These are phyloP conservation scores for Babesia bovis DNA, from an alignment of 169 alveolate genomes.

Conservation along the genomic window DNA sequence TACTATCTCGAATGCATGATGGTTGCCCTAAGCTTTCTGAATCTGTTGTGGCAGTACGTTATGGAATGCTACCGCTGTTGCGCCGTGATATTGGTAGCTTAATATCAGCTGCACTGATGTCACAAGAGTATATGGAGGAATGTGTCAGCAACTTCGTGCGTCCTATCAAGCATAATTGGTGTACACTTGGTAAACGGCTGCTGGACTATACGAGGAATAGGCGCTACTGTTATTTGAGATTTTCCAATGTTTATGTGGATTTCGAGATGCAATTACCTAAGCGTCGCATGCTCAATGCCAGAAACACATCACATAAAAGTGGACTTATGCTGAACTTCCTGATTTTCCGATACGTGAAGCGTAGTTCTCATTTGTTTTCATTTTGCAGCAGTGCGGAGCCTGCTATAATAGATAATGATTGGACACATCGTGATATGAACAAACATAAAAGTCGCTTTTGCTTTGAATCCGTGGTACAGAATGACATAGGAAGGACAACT, in stretches of 20 bases:
- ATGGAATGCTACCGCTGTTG: constrained; percentile 22
- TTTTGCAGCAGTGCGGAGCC: not conserved
- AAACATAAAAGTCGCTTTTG: not conserved
- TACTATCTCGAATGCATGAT: constrained; percentile 9
- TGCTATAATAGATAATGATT: not conserved
- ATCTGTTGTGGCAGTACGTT: constrained; percentile 24
- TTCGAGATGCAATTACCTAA: not conserved
- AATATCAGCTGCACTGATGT: constrained; percentile 29
- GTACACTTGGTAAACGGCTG: constrained; percentile 23
- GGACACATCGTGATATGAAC: not conserved
- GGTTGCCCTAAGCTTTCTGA: constrained; percentile 20
- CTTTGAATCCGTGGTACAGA: not conserved
- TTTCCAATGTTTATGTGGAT: not conserved
- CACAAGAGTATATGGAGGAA: constrained; percentile 16
- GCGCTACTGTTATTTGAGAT: constrained; percentile 6
- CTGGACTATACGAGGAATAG: constrained; percentile 17
- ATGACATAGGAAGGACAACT: not conserved
- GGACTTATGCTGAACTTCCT: not conserved
- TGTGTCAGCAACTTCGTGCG: constrained; percentile 9
- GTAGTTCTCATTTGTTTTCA: not conserved
- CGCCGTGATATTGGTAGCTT: constrained; percentile 48
- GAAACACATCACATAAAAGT: not conserved
- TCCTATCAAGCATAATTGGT: constrained; percentile 1
- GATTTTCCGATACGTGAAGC: constrained; percentile 7
- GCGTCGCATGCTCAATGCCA: not conserved